Evolutionary conservation across 1,284 basidiomycete genomes (phyloP).

Genomic region (Athelia sp.): DNA sequence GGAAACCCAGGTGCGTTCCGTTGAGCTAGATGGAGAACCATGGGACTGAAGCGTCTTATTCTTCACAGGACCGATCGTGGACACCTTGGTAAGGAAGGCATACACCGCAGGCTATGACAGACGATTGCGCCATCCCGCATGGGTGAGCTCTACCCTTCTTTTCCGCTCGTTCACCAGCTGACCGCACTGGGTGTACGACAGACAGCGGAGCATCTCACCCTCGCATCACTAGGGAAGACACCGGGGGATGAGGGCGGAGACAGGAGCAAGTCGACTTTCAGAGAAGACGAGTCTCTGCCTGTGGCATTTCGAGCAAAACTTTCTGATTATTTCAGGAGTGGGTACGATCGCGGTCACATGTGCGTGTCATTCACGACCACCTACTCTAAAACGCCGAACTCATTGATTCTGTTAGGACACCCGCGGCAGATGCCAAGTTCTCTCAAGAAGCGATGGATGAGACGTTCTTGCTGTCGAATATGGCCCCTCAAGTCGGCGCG

Average conservation of each 20-base stretch:
- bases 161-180: not conserved
- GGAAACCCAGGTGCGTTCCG: slow-evolving; percentile 63
- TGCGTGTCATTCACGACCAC: slow-evolving; percentile 27
- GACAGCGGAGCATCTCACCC: slow-evolving; percentile 92
- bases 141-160: slow-evolving; percentile 51
- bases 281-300: slow-evolving; percentile 82
- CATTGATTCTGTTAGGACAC: slow-evolving; percentile 55
- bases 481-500: slow-evolving; percentile 96
- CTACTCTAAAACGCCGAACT: slow-evolving; percentile 1
- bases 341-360: slow-evolving; percentile 98
- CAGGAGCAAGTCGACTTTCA: slow-evolving; percentile 77
- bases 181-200: slow-evolving; percentile 22
- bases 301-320: slow-evolving; percentile 79
- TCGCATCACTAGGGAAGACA: slow-evolving; percentile 63
- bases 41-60: slow-evolving; percentile 5
- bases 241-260: slow-evolving; percentile 47
- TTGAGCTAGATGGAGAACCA: not conserved
- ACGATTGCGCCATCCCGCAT: slow-evolving; percentile 85
- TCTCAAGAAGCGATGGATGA: slow-evolving; percentile 94
- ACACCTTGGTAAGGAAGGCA: slow-evolving; percentile 74
- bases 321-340: slow-evolving; percentile 88
- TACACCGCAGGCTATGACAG: slow-evolving; percentile 93
- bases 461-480: slow-evolving; percentile 94
- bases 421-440: slow-evolving; percentile 96
- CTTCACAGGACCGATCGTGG: slow-evolving; percentile 77